These are phyloP conservation scores for Neonectria ditissima DNA, from an alignment of 2,329 filamentous ascomycete species.

Conservation along the genomic window DNA sequence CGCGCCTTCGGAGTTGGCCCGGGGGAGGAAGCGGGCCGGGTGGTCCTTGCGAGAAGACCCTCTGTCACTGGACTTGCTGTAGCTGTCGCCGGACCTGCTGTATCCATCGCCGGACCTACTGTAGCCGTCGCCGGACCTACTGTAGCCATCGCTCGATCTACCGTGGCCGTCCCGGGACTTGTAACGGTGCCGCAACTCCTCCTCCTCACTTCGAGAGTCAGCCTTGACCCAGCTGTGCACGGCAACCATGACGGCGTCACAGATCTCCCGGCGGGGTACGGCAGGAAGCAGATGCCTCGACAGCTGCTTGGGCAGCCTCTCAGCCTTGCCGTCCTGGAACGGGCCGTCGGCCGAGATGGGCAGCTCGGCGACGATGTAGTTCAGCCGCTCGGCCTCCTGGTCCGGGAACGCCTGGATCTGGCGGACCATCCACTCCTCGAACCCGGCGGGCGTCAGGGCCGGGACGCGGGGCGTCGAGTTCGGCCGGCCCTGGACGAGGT, in stretches of 20 bases:
- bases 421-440: slow-evolving; percentile 77
- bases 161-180: slow-evolving; percentile 29
- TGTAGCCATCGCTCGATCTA: slow-evolving; percentile 14
- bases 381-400: slow-evolving; percentile 77
- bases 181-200: slow-evolving; percentile 32
- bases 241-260: slow-evolving; percentile 70
- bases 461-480: slow-evolving; percentile 69
- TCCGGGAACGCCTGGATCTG: slow-evolving; percentile 83
- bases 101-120: no score
- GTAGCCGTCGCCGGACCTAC: neutral
- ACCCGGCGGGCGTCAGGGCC: slow-evolving; percentile 74
- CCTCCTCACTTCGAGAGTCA: slow-evolving; percentile 30
- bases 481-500: slow-evolving; percentile 69
- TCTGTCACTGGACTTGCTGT: slow-evolving; percentile 25
- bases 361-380: slow-evolving; percentile 75
- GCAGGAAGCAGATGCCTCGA: slow-evolving; percentile 78
- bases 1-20: slow-evolving; percentile 34
- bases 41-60: slow-evolving; percentile 31
- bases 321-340: slow-evolving; percentile 72
- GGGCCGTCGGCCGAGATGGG: slow-evolving; percentile 70
- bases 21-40: slow-evolving; percentile 30
- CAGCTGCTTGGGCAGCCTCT: slow-evolving; percentile 83
- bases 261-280: slow-evolving; percentile 65
- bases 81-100: neutral
- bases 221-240: slow-evolving; percentile 60